Evolutionary conservation across 192 early-diverging fungal genomes (phyloP), one percentile per base, ranked within the genome.

Genomic region (Ambispora gerdemannii): DNA sequence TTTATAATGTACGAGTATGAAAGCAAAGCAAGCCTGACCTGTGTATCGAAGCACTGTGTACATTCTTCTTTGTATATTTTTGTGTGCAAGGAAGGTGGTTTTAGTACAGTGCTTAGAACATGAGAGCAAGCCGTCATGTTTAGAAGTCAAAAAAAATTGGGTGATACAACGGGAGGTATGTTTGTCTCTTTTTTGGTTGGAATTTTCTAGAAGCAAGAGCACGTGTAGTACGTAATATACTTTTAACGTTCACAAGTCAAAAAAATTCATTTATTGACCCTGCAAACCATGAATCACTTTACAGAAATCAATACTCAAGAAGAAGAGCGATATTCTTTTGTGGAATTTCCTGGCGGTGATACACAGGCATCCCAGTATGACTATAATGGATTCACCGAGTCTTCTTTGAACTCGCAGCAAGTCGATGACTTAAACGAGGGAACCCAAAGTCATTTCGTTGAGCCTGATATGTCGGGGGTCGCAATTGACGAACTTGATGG

Each of bases 1-100:
- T 13, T 38, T 65, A 32, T 17, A 17, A 7, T 31, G 38, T 25
- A 31, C 30, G 10, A 28, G 32, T 55, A 50, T 2, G 11, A 50
- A 28, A 24, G 6, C 17, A 32, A 28, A 50, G 15, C 33, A 47
- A 11, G 17, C 20, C n/a, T 55, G 50, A 73, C 58, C 73, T 75
- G 70, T 30, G 68, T 64, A 70, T 93, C 92, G 81, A 95, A 98
- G 81, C 96, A 98, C 53, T 89, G 81, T 20, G 93, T 94, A 78
- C 95, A 98, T 78, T 98, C 96, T 65, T 98, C 95, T 80, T 97
- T 98, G 86, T 93, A 83, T 22, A 94, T 78, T 62, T 82, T 73
- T 30, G 79, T 81, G 28, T 72, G 74, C 2, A 82, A 69, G 3
- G 75, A 73, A 49, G 83, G 81, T 36, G 77, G 72, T 0, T 73